Base-by-base conservation (phyloP, 768 basidiomycete genomes). In the Kondoa malvinella region DNA sequence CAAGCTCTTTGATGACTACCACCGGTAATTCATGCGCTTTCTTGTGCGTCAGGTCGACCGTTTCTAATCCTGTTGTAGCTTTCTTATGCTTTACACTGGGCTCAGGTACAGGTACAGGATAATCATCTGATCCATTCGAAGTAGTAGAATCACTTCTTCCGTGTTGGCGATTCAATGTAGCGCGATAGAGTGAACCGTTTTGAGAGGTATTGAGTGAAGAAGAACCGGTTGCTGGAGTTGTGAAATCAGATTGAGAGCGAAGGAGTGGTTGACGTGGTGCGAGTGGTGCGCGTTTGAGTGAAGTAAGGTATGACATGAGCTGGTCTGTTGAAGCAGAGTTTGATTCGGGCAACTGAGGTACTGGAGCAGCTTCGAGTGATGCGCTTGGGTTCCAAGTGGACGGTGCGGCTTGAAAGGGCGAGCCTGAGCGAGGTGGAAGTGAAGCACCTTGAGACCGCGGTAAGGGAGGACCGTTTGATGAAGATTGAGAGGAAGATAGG, bases 21-120 rank as follows among this genome's bases (percentile, higher is more conserved):
- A 84, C 82, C 8, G 85, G 85, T 56, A 96, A 82, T 69, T 89
- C 85, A 12, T 85, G 83, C 40, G 96, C 79, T 57, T 82, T 82
- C 77, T 86, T 83, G 77, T 89, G 86, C 69, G 87, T 84, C 62
- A 97, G 82, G 75, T 90, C 85, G 67, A 99, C 80, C 3, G 92
- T 94, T 67, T 84, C 83, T 56, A 74, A 69, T 25, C 57, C 63
- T 4, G 68, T 56, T 12, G 64, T 26, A 26, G 25, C 34, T 14
- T 31, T 56, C 56, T 57, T 65, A 17, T 30, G 21, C 21, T 50
- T 50, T 8, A 8, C 12, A 21, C 21, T 50, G 8, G 40, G 21
- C 12, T 8, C 40, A 8, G 8, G 12, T 50, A 8, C 12, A 8
- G 8, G 40, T 8, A 21, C 21, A 21, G 40, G 21, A 50, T 50